phyloP scores from a whole-genome alignment of 371 early-diverging fungal species.

The Mortierella sp. region DNA sequence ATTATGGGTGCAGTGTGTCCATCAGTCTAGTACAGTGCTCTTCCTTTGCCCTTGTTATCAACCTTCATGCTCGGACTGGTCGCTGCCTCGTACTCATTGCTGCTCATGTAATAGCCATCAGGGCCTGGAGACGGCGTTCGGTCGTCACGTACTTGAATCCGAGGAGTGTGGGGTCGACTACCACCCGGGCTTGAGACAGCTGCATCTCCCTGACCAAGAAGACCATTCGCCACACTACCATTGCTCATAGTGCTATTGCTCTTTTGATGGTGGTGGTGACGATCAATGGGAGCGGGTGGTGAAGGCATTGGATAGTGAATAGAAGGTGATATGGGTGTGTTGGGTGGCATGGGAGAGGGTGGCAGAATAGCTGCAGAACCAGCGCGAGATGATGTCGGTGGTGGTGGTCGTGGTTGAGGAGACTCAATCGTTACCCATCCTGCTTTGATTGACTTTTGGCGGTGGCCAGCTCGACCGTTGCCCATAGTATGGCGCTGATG shows the following conservation, averaged over 20 bases:
- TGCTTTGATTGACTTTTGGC: slow-evolving; percentile 1
- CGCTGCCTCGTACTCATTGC: slow-evolving; percentile 49
- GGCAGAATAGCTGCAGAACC: slow-evolving; percentile 10
- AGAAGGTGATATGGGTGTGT: slow-evolving; percentile 4
- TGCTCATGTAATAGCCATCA: slow-evolving; percentile 40
- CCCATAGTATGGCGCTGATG: slow-evolving; percentile 5
- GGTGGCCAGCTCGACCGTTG: not conserved
- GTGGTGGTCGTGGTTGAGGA: slow-evolving; percentile 14
- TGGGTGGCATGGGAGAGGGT: not conserved
- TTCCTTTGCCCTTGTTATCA: slow-evolving; percentile 34
- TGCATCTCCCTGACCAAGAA: no score
- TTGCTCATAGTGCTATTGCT: slow-evolving; percentile 10
- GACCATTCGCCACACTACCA: not conserved
- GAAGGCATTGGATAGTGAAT: slow-evolving; percentile 3
- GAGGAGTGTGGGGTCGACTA: slow-evolving; percentile 25
- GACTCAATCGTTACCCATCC: slow-evolving; percentile 32
- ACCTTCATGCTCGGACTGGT: slow-evolving; percentile 44
- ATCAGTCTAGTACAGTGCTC: slow-evolving; percentile 16
- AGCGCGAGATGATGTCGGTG: slow-evolving; percentile 8
- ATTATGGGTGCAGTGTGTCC: not conserved
- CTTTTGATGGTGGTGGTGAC: not conserved
- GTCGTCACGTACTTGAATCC: not conserved
- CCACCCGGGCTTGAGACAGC: not conserved
- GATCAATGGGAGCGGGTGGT: not conserved
- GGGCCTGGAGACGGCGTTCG: slow-evolving; percentile 20